A percentile compares a stretch with the other conserved stretches of the same genome.
Evolutionary conservation across 2,329 filamentous ascomycete species (phyloP).

Genomic region (Capronia epimyces): DNA sequence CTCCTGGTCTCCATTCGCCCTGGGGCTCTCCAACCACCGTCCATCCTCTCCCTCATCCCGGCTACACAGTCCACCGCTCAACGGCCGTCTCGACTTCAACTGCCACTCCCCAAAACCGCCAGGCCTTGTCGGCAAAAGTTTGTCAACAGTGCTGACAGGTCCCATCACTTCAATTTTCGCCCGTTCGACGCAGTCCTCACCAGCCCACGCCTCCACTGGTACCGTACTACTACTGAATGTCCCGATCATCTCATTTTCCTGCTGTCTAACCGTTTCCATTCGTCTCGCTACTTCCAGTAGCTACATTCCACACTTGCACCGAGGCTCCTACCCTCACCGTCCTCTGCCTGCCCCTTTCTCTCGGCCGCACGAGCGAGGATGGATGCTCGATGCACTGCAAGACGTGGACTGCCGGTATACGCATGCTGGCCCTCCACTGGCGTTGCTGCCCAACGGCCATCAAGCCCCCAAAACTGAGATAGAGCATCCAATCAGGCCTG

Average conservation of each 20-base stretch:
- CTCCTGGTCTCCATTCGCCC: neutral
- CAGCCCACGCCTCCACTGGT: neutral
- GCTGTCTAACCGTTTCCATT: neutral
- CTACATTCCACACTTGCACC: neutral
- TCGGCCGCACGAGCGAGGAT: neutral
- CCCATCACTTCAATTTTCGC: neutral
- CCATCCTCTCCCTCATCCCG: neutral
- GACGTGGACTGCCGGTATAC: slow-evolving; percentile 16
- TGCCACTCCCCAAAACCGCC: neutral
- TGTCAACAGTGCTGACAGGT: neutral
- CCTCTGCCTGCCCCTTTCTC: neutral
- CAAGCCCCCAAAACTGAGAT: slow-evolving; percentile 5
- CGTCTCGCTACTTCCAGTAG: neutral
- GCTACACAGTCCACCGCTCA: slow-evolving; percentile 1
- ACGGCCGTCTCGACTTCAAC: neutral
- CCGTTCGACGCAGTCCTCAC: neutral
- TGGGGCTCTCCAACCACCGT: neutral
- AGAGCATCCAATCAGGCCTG: slow-evolving; percentile 17
- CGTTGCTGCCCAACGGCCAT: slow-evolving; percentile 21
- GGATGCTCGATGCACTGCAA: neutral
- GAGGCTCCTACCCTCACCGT: slow-evolving; percentile 3
- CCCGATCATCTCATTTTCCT: neutral
- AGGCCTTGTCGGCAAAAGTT: neutral
- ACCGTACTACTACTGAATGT: neutral
- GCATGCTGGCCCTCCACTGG: slow-evolving; percentile 9